Evolutionary conservation across 805 yeast genomes (phyloP).

Genomic region (Brettanomyces sp.): DNA sequence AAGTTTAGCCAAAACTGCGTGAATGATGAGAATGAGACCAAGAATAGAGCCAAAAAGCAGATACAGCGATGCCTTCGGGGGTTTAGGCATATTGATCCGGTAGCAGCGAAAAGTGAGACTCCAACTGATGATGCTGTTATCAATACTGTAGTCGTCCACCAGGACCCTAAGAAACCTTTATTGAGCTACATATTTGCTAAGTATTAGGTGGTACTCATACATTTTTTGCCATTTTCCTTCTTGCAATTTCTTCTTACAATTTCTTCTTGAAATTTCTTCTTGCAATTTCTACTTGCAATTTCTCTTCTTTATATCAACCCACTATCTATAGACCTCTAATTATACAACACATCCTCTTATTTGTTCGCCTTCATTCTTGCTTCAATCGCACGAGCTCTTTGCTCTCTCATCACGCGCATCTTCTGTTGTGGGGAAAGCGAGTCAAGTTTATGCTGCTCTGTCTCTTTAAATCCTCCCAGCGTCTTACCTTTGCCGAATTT

Average conservation of each 20-base stretch:
- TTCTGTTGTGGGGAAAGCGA: conserved; percentile 69
- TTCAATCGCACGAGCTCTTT: conserved; percentile 94
- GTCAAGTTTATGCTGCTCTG: conserved; percentile 36
- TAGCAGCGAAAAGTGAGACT: conserved; percentile 1
- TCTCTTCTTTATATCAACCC: not conserved
- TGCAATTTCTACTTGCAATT: too few species aligned
- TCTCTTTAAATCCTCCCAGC: conserved; percentile 1
- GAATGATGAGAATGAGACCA: conserved; percentile 19
- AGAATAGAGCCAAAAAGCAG: conserved; percentile 18
- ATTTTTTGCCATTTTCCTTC: too few species aligned
- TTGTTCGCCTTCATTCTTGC: conserved; percentile 47
- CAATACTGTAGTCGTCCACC: conserved; percentile 18
- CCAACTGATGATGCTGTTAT: conserved; percentile 26
- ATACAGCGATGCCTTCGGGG: conserved; percentile 52
- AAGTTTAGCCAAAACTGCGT: conserved; percentile 26
- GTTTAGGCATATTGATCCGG: conserved; percentile 56
- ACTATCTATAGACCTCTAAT: not conserved
- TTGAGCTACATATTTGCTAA: conserved; percentile 34
- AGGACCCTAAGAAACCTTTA: conserved; percentile 17
- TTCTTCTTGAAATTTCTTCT: too few species aligned
- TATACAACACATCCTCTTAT: not conserved
- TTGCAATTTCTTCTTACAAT: too few species aligned
- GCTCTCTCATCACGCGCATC: conserved; percentile 79
- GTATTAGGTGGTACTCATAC: conserved; percentile 2
- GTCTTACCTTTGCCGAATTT: conserved; percentile 1